Evolutionary conservation across 192 early-diverging fungal species (phyloP).

Genomic region (Coemansia aciculifera): DNA sequence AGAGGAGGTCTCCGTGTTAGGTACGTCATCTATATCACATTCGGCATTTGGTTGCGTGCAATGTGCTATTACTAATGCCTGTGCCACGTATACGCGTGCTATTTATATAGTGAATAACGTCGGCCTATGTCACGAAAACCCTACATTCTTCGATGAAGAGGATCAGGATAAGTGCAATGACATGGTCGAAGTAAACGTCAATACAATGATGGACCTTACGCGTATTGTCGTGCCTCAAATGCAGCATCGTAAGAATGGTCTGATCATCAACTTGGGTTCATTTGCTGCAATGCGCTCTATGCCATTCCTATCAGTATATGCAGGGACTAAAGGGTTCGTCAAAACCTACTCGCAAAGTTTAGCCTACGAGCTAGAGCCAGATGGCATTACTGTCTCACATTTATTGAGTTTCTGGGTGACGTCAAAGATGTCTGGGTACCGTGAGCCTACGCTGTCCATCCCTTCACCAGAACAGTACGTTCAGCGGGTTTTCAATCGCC

Average conservation of each 20-base stretch:
- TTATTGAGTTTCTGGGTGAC: slow-evolving; percentile 89
- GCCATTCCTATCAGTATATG: slow-evolving; percentile 84
- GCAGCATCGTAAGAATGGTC: slow-evolving; percentile 67
- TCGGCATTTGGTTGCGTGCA: not conserved
- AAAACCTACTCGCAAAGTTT: slow-evolving; percentile 41
- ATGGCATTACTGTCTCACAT: slow-evolving; percentile 30
- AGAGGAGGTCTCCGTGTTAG: slow-evolving; percentile 41
- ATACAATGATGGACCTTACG: slow-evolving; percentile 75
- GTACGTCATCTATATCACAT: slow-evolving; percentile 12
- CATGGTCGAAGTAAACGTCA: slow-evolving; percentile 84
- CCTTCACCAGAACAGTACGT: slow-evolving; percentile 79
- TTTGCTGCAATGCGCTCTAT: slow-evolving; percentile 79
- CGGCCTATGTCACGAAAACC: slow-evolving; percentile 82
- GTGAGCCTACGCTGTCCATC: slow-evolving; percentile 65
- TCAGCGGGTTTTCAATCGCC: slow-evolving; percentile 61
- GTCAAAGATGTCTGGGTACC: slow-evolving; percentile 87
- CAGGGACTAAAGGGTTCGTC: slow-evolving; percentile 86
- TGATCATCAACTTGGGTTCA: slow-evolving; percentile 90
- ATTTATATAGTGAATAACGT: slow-evolving; percentile 82
- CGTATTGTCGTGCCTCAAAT: slow-evolving; percentile 77
- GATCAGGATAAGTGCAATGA: slow-evolving; percentile 59
- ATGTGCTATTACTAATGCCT: slow-evolving; percentile 8
- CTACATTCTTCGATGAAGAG: slow-evolving; percentile 82
- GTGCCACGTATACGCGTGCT: not conserved
- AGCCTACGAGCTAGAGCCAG: slow-evolving; percentile 36